Evolutionary conservation across 768 basidiomycete genomes (phyloP).

Genomic region (Macrolepiota albuminosa): DNA sequence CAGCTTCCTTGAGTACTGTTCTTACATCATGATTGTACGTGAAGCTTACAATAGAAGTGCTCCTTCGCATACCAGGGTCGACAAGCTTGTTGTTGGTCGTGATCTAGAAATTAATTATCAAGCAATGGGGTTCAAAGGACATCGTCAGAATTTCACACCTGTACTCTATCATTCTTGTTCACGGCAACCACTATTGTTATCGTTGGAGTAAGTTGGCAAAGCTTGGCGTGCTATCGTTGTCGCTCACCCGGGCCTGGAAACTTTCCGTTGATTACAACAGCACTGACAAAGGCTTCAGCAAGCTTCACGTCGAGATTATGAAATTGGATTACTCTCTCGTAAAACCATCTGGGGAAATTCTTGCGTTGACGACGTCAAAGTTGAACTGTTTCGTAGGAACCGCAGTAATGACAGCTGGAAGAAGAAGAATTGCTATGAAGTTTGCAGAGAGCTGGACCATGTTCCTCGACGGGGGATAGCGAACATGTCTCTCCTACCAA

Average conservation of each 20-base stretch:
- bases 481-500: background rate
- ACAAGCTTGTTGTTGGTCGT: constrained; percentile 13
- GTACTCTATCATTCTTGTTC: background rate
- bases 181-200: background rate
- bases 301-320: background rate
- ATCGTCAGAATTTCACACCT: background rate
- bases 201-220: background rate
- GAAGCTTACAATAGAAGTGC: constrained; percentile 19
- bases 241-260: background rate
- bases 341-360: background rate
- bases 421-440: background rate
- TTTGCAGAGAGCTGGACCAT: background rate
- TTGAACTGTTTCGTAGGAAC: background rate
- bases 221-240: background rate
- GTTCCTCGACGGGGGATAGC: background rate
- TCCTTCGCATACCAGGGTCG: constrained; percentile 20
- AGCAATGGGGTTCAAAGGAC: background rate
- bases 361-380: background rate
- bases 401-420: background rate
- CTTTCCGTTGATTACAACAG: background rate
- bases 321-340: background rate
- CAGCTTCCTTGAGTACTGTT: background rate
- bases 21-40: background rate
- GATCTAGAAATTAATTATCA: background rate
- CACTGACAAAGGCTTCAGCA: background rate